Conservation (phyloP, 169 alveolate genomes). For the Plasmodium sp. region DNA sequence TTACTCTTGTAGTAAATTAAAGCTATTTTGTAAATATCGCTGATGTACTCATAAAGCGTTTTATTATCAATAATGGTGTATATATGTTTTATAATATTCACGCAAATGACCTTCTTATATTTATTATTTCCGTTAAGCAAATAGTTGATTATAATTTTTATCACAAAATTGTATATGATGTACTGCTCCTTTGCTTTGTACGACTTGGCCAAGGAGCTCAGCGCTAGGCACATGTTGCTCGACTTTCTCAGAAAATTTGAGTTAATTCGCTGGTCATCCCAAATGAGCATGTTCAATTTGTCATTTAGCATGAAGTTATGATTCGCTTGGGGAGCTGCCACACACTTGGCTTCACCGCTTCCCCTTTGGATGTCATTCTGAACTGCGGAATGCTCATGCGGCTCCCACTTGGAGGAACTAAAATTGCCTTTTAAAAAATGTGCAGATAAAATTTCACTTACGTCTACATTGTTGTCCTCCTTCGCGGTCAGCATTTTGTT, state of each 20-base stretch:
- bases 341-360: neutral
- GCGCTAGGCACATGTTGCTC: constrained; percentile 69
- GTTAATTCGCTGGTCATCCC: constrained; percentile 27
- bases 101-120: constrained; percentile 68
- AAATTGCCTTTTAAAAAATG: neutral
- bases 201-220: constrained; percentile 39
- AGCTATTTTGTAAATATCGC: constrained; percentile 62
- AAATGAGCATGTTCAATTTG: constrained; percentile 30
- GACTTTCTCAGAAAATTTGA: constrained; percentile 73
- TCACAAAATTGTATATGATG: constrained; percentile 62
- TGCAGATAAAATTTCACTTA: constrained; percentile 16
- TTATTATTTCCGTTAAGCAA: constrained; percentile 66
- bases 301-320: constrained; percentile 20
- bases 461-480: constrained; percentile 14
- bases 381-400: neutral
- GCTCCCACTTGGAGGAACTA: neutral
- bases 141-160: constrained; percentile 49
- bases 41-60: constrained; percentile 70
- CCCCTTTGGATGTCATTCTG: neutral
- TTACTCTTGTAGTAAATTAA: constrained; percentile 58
- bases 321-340: neutral
- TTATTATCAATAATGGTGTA: constrained; percentile 69
- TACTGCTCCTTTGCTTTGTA: constrained; percentile 72
- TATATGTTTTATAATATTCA: constrained; percentile 69
- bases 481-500: constrained; percentile 4